A percentile compares a stretch with the other conserved stretches of the same genome.
These are phyloP conservation scores for Filobasidium wieringae DNA, from an alignment of 768 basidiomycete genomes.

Conservation along the genomic window DNA sequence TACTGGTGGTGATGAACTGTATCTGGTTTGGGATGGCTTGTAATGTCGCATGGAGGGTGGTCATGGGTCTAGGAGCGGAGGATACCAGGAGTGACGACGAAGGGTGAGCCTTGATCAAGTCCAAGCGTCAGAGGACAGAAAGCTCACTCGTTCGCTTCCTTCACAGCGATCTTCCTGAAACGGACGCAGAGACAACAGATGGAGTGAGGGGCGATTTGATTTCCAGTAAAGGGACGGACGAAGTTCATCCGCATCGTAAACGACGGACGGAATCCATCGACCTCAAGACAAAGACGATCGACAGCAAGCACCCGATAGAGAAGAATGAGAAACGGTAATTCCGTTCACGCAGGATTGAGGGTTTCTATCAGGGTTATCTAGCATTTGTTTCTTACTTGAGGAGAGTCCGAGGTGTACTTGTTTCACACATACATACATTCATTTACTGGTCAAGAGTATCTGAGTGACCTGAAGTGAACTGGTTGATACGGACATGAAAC, in stretches of 20 bases:
- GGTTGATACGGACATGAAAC: too few relatives aligned
- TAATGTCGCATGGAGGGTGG: slow-evolving; percentile 67
- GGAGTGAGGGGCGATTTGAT: not conserved
- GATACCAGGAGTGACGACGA: slow-evolving; percentile 65
- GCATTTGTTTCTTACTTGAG: too few relatives aligned
- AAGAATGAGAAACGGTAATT: too few relatives aligned
- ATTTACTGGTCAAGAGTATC: too few relatives aligned
- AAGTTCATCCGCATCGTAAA: not conserved
- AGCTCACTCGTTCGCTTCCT: not conserved
- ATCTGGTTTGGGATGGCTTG: slow-evolving; percentile 82
- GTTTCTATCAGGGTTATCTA: too few relatives aligned
- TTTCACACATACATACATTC: too few relatives aligned
- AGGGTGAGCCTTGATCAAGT: slow-evolving; percentile 6
- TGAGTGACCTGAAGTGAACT: too few relatives aligned
- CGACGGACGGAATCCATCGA: slow-evolving; percentile 1
- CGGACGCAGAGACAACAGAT: not conserved
- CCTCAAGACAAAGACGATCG: too few relatives aligned
- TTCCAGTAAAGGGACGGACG: not conserved
- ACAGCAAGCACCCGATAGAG: too few relatives aligned
- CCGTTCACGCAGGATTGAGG: too few relatives aligned
- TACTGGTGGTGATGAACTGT: slow-evolving; percentile 45
- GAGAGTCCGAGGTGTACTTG: not conserved
- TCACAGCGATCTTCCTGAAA: not conserved
- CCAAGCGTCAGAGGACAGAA: not conserved
- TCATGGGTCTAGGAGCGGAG: slow-evolving; percentile 62